Conservation (phyloP, 257 asterid species). For the Nicotiana sylvestris region DNA sequence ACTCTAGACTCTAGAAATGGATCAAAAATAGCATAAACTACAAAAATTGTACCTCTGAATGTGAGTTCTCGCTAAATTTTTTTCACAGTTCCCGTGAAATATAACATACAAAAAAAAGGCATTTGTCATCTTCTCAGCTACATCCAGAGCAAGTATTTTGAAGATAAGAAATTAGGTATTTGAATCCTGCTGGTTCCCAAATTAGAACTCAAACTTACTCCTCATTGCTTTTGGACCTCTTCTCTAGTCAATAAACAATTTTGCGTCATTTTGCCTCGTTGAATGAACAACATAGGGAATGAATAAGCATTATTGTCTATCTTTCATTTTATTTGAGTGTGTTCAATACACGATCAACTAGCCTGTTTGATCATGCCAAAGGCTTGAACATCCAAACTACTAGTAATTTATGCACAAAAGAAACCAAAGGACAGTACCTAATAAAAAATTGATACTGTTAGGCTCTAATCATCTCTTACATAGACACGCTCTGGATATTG, state of each 20-base stretch:
- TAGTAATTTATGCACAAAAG: background rate
- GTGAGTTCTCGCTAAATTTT: too few relatives aligned
- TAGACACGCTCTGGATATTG: background rate
- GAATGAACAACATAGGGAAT: background rate
- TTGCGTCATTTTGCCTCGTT: background rate
- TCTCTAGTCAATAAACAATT: background rate
- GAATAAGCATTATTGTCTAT: background rate
- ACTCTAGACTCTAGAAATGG: too few relatives aligned
- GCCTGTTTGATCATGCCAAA: background rate
- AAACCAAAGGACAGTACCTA: background rate
- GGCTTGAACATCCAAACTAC: background rate
- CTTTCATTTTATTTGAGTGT: background rate
- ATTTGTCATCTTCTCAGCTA: too few relatives aligned
- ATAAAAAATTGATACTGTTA: background rate
- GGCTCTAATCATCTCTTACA: background rate
- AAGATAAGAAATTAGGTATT: too few relatives aligned
- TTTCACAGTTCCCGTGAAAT: too few relatives aligned
- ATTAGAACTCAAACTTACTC: too few relatives aligned
- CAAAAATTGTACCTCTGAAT: too few relatives aligned
- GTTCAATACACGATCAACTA: background rate
- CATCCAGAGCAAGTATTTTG: too few relatives aligned
- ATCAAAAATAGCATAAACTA: too few relatives aligned
- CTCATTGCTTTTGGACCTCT: background rate
- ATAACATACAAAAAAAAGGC: too few relatives aligned
- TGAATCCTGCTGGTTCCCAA: too few relatives aligned